phyloP scores from a whole-genome alignment of 495 filamentous ascomycete genomes.

The Halenospora varia region DNA sequence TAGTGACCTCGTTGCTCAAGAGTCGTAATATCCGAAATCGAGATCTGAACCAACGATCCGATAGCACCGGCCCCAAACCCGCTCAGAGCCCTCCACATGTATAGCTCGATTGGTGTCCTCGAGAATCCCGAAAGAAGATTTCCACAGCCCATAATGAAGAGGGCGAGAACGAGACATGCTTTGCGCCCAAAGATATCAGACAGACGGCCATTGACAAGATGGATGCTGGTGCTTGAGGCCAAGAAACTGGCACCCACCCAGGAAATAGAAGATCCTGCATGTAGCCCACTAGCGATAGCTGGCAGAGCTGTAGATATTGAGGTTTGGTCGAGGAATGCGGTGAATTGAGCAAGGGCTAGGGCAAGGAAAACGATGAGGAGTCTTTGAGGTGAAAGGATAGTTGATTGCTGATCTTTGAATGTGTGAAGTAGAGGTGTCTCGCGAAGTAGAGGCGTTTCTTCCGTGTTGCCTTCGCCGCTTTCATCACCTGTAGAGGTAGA shows the following conservation, averaged over 20 bases:
- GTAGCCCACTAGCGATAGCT: conserved; percentile 28
- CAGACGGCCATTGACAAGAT: conserved; percentile 33
- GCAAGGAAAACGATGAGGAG: conserved; percentile 28
- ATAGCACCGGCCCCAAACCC: conserved; percentile 82
- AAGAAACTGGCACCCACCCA: conserved; percentile 32
- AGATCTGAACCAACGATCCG: conserved; percentile 69
- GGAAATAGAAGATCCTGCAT: conserved; percentile 27
- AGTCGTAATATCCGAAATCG: conserved; percentile 71
- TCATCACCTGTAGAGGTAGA: too few species aligned
- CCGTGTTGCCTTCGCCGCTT: too few species aligned
- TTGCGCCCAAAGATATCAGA: conserved; percentile 36
- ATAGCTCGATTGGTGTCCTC: conserved; percentile 57
- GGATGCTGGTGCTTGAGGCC: conserved; percentile 29
- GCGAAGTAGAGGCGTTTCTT: too few species aligned
- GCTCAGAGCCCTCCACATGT: conserved; percentile 52
- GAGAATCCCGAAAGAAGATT: conserved; percentile 17
- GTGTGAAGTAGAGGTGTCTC: too few species aligned
- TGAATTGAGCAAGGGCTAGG: conserved; percentile 27
- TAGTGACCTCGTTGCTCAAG: conserved; percentile 71
- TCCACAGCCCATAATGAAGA: conserved; percentile 22
- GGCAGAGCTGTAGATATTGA: conserved; percentile 31
- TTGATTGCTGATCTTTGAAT: conserved; percentile 12
- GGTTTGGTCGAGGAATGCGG: conserved; percentile 32
- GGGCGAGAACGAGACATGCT: conserved; percentile 18
- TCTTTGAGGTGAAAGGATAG: conserved; percentile 10